Conservation (phyloP, 169 alveolate genomes). For the Eimeria maxima region DNA sequence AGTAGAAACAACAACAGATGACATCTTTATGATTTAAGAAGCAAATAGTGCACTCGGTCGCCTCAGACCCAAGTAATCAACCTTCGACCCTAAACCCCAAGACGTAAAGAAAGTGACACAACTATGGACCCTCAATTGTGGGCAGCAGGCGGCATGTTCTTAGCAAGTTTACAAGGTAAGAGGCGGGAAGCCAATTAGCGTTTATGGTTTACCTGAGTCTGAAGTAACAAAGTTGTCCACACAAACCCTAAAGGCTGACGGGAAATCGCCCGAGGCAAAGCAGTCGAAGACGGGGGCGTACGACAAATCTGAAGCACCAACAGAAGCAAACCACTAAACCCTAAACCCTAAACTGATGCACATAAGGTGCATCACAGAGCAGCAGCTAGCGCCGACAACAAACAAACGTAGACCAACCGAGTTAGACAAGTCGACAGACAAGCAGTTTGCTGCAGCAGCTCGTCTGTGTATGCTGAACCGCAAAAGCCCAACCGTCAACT, state of each 20-base stretch:
- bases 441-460: too few species aligned
- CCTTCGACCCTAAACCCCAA: neutral
- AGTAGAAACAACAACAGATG: neutral
- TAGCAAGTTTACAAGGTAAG: neutral
- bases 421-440: too few species aligned
- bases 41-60: neutral
- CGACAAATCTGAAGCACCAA: constrained; percentile 91
- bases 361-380: neutral
- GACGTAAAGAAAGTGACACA: neutral
- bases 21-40: too few species aligned
- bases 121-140: neutral
- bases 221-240: constrained; percentile 63
- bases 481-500: neutral
- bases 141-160: neutral
- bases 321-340: too few species aligned
- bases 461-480: neutral
- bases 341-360: neutral
- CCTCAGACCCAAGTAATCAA: neutral
- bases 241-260: constrained; percentile 68
- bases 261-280: constrained; percentile 82
- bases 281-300: constrained; percentile 96
- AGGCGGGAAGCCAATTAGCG: neutral
- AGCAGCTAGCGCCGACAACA: neutral
- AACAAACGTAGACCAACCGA: neutral
- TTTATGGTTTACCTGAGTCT: constrained; percentile 48